Evolutionary conservation across 2,329 filamentous ascomycete genomes (phyloP), one percentile per base, ranked within the genome.

Genomic region (Trichophyton rubrum): DNA sequence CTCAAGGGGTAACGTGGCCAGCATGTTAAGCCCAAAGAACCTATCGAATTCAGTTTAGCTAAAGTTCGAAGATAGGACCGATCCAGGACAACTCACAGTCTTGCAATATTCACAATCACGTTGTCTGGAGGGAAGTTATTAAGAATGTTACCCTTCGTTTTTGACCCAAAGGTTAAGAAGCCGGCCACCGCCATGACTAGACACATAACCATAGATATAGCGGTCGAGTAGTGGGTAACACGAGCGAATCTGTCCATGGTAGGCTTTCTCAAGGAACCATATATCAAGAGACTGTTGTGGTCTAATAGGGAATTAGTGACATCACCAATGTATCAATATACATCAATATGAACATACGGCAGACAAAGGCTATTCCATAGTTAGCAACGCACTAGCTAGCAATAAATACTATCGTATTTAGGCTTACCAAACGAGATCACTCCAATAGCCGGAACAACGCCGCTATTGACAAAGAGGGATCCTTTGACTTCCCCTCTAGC

Each of bases 21-120:
- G 84, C 93, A 99, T 99, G 79, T 99, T 99, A 66, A 99, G 82
- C 1, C 93, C 93, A 71, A 99, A 97, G 75, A 90, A 96, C 58
- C 79, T 80, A 63, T 22, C 40, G n/a, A 56, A 24, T 24, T 15
- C 20, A 27, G 43, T 2, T 45, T 43, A 60, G 24, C 47, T 11
- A 51, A 45, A 13, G 13, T 27, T 15, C 45, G 3, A 27, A 17
- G 43, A 22, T 22, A 51, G 5, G 22, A 15, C 3, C 13, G 45
- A n/a, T 38, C n/a, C 13, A 27, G 8, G 38, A 24, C 51, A 40
- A 67, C 77, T 68, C 73, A 82, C 78, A 99, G 81, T 59, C 93
- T 87, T 22, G 93, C 93, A 62, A 99, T 81, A 74, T 96, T 97
- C 70, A 97, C 90, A 84, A 97, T 87, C 67, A 86, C 80, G 74